Conservation (phyloP, 306 rosid genomes). For the Betula pendula region DNA sequence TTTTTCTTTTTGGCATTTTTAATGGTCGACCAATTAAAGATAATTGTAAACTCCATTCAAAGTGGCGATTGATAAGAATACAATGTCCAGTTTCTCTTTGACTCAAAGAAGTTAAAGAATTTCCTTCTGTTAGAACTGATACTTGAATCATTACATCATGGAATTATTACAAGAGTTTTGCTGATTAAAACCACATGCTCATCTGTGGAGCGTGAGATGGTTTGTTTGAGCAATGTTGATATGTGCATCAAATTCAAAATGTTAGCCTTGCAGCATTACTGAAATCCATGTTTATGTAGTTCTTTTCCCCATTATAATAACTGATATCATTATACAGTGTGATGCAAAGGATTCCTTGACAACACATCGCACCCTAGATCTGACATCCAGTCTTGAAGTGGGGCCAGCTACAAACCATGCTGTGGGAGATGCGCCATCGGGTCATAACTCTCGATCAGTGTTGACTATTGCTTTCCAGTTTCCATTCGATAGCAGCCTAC, state of each 20-base stretch:
- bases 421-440: constrained; percentile 48
- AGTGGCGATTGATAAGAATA: not conserved
- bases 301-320: not conserved
- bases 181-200: not conserved
- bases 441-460: constrained; percentile 73
- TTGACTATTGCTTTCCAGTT: constrained; percentile 96
- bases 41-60: not conserved
- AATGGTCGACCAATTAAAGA: not conserved
- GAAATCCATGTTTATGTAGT: not conserved
- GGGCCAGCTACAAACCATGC: constrained; percentile 52
- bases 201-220: not conserved
- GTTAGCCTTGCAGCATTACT: not conserved
- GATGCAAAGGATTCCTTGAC: constrained; percentile 62
- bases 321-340: constrained; percentile 40
- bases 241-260: not conserved
- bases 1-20: not conserved
- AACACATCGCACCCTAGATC: constrained; percentile 72
- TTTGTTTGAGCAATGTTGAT: not conserved
- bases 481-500: constrained; percentile 78
- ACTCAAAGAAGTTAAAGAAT: not conserved
- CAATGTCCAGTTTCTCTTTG: not conserved
- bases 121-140: not conserved
- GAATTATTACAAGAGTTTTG: not conserved
- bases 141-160: too few relatives aligned
- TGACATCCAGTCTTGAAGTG: constrained; percentile 88